Evolutionary conservation across 257 asterid species (phyloP).

Genomic region (Fraxinus quadrangulata): DNA sequence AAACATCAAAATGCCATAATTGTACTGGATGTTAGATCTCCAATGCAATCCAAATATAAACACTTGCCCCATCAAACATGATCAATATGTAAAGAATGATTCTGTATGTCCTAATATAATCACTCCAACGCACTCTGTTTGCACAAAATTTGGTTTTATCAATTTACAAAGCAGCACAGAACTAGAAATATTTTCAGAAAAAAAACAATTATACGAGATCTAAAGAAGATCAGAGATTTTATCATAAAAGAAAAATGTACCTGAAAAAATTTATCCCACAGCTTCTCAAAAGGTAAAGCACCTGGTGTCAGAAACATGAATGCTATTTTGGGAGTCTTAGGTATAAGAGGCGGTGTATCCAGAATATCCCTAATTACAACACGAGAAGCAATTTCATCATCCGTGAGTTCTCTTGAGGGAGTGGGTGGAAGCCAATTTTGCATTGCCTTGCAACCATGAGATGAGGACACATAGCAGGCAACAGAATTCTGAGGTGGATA

Average conservation of each 20-base stretch:
- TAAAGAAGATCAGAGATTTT: background rate
- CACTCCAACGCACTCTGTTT: background rate
- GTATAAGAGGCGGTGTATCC: constrained; percentile 50
- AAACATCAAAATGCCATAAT: background rate
- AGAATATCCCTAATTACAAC: constrained; percentile 84
- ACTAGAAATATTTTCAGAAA: background rate
- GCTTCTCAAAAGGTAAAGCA: constrained; percentile 93
- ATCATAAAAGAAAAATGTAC: constrained; percentile 35
- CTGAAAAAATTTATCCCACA: constrained; percentile 98
- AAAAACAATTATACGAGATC: background rate
- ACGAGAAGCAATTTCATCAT: constrained; percentile 80
- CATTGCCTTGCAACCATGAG: constrained; percentile 70
- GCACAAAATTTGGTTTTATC: background rate
- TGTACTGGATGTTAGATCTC: background rate
- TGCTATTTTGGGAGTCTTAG: constrained; percentile 74
- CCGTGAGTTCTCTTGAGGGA: constrained; percentile 77
- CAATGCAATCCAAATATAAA: background rate
- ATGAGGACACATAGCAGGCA: constrained; percentile 81
- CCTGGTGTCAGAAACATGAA: constrained; percentile 94
- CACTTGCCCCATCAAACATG: background rate
- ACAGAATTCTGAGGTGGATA: constrained; percentile 85
- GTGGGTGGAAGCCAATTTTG: constrained; percentile 86
- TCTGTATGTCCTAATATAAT: background rate
- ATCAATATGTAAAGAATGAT: background rate
- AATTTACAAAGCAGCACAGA: background rate